phyloP scores from a whole-genome alignment of 352 stramenopile species.

The Phytophthora lateralis region DNA sequence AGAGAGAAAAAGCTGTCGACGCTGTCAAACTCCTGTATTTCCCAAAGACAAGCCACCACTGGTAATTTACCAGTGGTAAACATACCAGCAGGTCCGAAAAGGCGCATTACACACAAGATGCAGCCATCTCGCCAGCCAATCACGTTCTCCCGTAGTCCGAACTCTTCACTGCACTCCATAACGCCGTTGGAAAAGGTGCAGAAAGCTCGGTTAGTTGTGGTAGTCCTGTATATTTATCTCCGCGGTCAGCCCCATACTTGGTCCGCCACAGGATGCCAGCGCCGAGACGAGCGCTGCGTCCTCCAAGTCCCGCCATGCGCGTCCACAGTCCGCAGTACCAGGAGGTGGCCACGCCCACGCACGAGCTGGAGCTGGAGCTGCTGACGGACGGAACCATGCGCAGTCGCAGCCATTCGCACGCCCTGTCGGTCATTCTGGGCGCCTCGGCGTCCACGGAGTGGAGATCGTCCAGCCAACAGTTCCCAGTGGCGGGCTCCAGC shows the following conservation, averaged over 20 bases:
- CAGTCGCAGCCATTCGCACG: constrained; percentile 50
- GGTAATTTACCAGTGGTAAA: no score
- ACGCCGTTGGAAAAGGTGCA: constrained; percentile 50
- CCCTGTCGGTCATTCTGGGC: constrained; percentile 48
- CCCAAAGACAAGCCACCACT: no score
- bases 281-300: constrained; percentile 29
- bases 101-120: constrained; percentile 15
- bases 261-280: constrained; percentile 17
- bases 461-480: constrained; percentile 31
- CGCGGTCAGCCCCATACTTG: constrained; percentile 19
- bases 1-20: no score
- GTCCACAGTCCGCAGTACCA: constrained; percentile 44
- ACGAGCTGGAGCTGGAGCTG: constrained; percentile 19
- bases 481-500: constrained; percentile 15
- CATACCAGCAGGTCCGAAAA: no score
- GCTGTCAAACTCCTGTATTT: no score
- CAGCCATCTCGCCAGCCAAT: constrained; percentile 23
- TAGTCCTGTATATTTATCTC: constrained; percentile 25
- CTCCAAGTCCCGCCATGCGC: constrained; percentile 15
- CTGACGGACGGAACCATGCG: constrained; percentile 12
- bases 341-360: constrained; percentile 37
- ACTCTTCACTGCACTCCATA: constrained; percentile 37
- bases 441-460: constrained; percentile 21
- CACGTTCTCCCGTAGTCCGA: constrained; percentile 17
- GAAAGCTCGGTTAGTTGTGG: constrained; percentile 30